A percentile compares a stretch with the other conserved stretches of the same genome.
phyloP scores from a whole-genome alignment of 495 filamentous ascomycete genomes.

The Lophiostoma macrostomum region DNA sequence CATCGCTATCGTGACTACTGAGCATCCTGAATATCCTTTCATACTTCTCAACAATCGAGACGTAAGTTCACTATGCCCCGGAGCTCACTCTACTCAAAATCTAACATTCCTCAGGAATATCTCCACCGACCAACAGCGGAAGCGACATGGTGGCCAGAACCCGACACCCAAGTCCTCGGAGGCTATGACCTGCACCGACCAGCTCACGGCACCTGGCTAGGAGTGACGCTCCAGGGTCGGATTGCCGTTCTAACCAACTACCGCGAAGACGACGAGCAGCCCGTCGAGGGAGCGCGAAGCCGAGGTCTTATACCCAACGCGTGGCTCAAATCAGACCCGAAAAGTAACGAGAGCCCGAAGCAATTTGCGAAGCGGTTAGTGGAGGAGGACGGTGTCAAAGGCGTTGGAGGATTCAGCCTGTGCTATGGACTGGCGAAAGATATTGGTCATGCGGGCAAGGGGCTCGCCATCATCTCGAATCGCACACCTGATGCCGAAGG shows the following conservation, averaged over 20 bases:
- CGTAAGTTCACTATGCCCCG: slow-evolving; percentile 46
- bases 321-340: slow-evolving; percentile 61
- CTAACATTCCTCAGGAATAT: slow-evolving; percentile 56
- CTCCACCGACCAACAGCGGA: slow-evolving; percentile 81
- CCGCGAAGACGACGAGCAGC: slow-evolving; percentile 62
- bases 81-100: background rate
- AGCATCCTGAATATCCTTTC: slow-evolving; percentile 84
- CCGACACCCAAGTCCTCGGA: slow-evolving; percentile 59
- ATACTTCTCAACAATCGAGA: slow-evolving; percentile 93
- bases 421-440: slow-evolving; percentile 73
- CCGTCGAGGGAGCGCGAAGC: slow-evolving; percentile 60
- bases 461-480: slow-evolving; percentile 82
- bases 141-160: slow-evolving; percentile 76
- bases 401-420: slow-evolving; percentile 90
- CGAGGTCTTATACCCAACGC: slow-evolving; percentile 81
- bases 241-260: slow-evolving; percentile 94
- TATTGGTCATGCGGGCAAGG: slow-evolving; percentile 38
- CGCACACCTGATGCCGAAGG: slow-evolving; percentile 63
- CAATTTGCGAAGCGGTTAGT: slow-evolving; percentile 70
- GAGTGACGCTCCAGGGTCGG: slow-evolving; percentile 77
- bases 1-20: slow-evolving; percentile 84
- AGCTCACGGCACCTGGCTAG: slow-evolving; percentile 87
- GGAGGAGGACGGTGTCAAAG: slow-evolving; percentile 60
- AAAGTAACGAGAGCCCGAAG: slow-evolving; percentile 46
- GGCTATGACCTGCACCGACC: slow-evolving; percentile 65